A percentile compares a stretch with the other conserved stretches of the same genome.
phyloP scores from a whole-genome alignment of 495 filamentous ascomycete genomes.

The Penicillium daleae region DNA sequence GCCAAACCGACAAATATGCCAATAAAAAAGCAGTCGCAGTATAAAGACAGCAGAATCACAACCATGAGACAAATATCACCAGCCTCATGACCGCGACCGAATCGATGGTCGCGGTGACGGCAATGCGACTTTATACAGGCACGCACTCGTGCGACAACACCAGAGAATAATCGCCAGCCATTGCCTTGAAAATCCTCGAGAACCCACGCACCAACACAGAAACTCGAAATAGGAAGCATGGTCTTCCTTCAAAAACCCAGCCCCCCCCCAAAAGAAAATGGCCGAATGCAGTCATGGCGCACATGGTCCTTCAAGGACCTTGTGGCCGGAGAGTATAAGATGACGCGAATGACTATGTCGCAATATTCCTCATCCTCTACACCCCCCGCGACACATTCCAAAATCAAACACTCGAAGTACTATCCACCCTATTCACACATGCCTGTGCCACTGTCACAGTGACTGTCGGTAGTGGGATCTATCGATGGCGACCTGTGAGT shows the following conservation, averaged over 20 bases:
- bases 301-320: conserved; percentile 9
- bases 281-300: neutral
- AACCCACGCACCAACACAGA: neutral
- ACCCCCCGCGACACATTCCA: too few relatives aligned
- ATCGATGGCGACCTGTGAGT: neutral
- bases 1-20: neutral
- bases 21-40: neutral
- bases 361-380: too few relatives aligned
- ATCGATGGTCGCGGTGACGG: neutral
- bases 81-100: neutral
- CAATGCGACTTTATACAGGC: neutral
- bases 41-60: neutral
- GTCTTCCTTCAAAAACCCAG: too few relatives aligned
- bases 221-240: too few relatives aligned
- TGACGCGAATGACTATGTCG: neutral
- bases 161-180: neutral
- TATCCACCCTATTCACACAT: neutral
- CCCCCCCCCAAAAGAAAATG: neutral
- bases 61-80: neutral
- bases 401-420: neutral
- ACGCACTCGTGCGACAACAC: neutral
- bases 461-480: neutral
- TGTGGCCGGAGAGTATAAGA: conserved; percentile 9
- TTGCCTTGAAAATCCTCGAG: neutral
- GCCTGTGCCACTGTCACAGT: neutral